These are phyloP conservation scores for Stygiomarasmius scandens DNA, from an alignment of 1,284 basidiomycete genomes.

Conservation along the genomic window DNA sequence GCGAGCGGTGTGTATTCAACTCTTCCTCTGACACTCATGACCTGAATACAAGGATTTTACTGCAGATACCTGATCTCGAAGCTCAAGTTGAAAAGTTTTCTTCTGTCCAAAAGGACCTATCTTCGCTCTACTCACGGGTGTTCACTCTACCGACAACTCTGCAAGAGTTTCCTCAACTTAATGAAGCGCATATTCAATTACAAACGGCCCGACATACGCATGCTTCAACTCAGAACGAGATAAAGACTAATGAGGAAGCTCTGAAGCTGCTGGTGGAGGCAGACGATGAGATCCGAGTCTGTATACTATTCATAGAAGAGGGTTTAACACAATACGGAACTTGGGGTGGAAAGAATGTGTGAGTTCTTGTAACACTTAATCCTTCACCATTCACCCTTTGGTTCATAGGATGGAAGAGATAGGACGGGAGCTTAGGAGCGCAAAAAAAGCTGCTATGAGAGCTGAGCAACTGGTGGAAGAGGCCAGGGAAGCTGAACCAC, in stretches of 20 bases:
- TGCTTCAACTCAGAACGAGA: not conserved
- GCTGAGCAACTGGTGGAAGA: not conserved
- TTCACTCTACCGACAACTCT: not conserved
- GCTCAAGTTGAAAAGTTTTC: not conserved
- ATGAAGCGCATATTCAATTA: not conserved
- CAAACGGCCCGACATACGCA: not conserved
- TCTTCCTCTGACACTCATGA: not conserved
- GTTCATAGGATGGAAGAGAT: not conserved
- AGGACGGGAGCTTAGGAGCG: not conserved
- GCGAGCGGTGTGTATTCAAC: not conserved
- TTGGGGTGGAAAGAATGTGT: not conserved
- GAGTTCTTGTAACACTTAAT: not conserved
- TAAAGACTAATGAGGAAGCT: not conserved
- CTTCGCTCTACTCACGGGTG: not conserved
- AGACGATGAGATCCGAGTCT: not conserved
- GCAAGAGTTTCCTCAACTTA: not conserved
- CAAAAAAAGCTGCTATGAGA: not conserved
- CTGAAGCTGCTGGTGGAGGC: not conserved
- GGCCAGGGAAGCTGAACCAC: not conserved
- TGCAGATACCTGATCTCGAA: not conserved
- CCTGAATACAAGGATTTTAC: not conserved
- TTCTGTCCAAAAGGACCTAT: not conserved
- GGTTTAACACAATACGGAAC: not conserved
- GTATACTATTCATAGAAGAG: not conserved
- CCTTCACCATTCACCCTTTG: not conserved